phyloP scores from a whole-genome alignment of 2,329 filamentous ascomycete species.

The Verticillium longisporum region DNA sequence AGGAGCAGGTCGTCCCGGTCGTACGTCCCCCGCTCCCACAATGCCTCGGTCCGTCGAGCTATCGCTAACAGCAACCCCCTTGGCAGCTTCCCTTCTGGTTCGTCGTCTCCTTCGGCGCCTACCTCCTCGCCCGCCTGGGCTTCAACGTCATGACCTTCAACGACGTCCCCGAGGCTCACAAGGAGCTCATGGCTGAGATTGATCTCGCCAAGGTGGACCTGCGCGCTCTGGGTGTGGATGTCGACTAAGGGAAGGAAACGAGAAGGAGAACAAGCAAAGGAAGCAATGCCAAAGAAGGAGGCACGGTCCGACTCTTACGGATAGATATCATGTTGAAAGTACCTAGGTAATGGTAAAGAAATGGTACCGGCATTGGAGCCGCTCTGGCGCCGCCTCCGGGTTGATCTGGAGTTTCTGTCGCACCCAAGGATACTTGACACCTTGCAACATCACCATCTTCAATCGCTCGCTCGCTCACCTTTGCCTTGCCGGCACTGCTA shows the following conservation, averaged over 20 bases:
- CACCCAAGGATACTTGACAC: neutral
- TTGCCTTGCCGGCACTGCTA: neutral
- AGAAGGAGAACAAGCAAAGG: neutral
- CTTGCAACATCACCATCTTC: neutral
- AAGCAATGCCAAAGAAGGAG: neutral
- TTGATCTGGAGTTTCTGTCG: neutral
- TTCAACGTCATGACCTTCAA: conserved; percentile 94
- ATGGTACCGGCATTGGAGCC: too few relatives aligned
- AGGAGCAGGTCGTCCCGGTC: conserved; percentile 81
- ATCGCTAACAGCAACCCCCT: conserved; percentile 1
- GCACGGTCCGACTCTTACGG: neutral
- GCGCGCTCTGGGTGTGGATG: conserved; percentile 66
- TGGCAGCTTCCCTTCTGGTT: conserved; percentile 87
- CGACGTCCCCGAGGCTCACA: conserved; percentile 85
- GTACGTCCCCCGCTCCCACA: conserved; percentile 45
- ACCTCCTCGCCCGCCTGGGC: conserved; percentile 86
- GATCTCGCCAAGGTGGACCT: conserved; percentile 69
- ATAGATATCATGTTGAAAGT: neutral
- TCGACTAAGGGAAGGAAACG: conserved; percentile 47
- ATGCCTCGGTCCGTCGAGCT: neutral
- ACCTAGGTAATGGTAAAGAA: neutral
- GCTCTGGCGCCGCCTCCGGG: neutral
- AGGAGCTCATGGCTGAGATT: conserved; percentile 83
- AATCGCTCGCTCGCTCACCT: neutral
- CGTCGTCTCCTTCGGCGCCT: conserved; percentile 83